These are phyloP conservation scores for Globisporangium viniferum DNA, from an alignment of 352 stramenopile genomes.

Conservation along the genomic window DNA sequence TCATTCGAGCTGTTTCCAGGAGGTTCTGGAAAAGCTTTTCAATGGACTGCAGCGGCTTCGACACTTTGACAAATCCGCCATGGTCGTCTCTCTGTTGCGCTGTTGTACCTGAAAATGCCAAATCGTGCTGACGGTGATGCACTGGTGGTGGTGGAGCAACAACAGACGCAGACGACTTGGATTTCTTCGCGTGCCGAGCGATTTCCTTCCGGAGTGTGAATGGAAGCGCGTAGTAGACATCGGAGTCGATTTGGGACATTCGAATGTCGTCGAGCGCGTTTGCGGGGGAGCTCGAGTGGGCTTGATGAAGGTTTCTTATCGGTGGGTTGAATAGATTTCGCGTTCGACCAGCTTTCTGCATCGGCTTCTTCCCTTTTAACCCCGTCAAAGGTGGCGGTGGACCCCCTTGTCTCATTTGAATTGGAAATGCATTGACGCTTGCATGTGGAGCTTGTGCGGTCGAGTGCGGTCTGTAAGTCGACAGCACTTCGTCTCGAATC, in stretches of 20 bases:
- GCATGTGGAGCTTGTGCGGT: background rate
- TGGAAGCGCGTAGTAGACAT: constrained; percentile 73
- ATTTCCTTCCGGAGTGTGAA: constrained; percentile 69
- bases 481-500: constrained; percentile 61
- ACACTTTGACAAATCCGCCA: background rate
- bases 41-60: constrained; percentile 37
- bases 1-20: constrained; percentile 3
- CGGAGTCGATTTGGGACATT: constrained; percentile 76
- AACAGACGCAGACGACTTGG: constrained; percentile 7
- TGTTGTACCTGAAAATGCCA: constrained; percentile 5
- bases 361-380: constrained; percentile 28
- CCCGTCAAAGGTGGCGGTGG: background rate
- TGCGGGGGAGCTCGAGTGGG: background rate
- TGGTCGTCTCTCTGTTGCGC: constrained; percentile 9
- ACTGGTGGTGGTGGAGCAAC: constrained; percentile 8
- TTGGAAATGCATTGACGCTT: background rate
- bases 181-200: constrained; percentile 56
- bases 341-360: constrained; percentile 19
- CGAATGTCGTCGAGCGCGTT: constrained; percentile 63
- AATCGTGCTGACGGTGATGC: background rate
- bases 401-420: background rate
- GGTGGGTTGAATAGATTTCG: constrained; percentile 32
- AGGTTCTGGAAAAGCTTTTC: constrained; percentile 47
- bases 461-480: constrained; percentile 19
- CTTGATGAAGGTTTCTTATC: constrained; percentile 8